Percentiles rank a stretch among this genome's conserved stretches.
phyloP scores from a whole-genome alignment of 371 early-diverging fungal species.

The Dichotomocladium elegans region DNA sequence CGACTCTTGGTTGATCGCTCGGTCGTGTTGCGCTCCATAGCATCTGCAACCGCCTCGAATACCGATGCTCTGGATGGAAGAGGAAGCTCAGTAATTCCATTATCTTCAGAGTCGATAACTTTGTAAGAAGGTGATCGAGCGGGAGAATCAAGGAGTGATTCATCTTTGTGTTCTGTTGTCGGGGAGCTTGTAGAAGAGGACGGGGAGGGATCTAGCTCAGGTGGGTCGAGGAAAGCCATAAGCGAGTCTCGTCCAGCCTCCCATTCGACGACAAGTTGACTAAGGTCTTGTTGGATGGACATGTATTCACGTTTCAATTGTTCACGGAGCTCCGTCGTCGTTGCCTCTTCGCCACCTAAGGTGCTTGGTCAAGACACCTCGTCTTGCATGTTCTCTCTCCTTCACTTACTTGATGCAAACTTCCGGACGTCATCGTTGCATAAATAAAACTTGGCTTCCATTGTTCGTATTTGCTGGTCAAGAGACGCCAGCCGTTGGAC shows the following conservation, averaged over 20 bases:
- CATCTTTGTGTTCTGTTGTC: slow-evolving; percentile 2
- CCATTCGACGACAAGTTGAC: slow-evolving; percentile 38
- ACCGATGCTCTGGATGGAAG: slow-evolving; percentile 39
- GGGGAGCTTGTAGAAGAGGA: slow-evolving; percentile 6
- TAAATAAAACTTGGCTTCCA: slow-evolving; percentile 47
- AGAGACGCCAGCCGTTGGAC: slow-evolving; percentile 38
- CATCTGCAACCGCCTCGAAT: slow-evolving; percentile 41
- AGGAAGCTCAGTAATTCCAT: slow-evolving; percentile 33
- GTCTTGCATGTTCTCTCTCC: too few species aligned
- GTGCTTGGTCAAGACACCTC: too few species aligned
- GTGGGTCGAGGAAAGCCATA: slow-evolving; percentile 22
- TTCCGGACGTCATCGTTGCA: slow-evolving; percentile 43
- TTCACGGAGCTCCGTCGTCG: slow-evolving; percentile 8
- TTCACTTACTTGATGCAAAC: slow-evolving; percentile 16
- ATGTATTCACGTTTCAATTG: slow-evolving; percentile 29
- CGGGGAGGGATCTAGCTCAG: slow-evolving; percentile 13
- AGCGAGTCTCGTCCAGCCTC: slow-evolving; percentile 34
- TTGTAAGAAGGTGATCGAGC: slow-evolving; percentile 8
- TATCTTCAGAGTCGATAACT: slow-evolving; percentile 31
- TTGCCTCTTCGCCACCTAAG: too few species aligned
- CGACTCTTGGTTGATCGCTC: slow-evolving; percentile 44
- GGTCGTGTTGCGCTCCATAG: slow-evolving; percentile 25
- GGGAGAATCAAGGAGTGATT: slow-evolving; percentile 20
- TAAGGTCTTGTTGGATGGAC: slow-evolving; percentile 34
- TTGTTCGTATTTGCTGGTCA: slow-evolving; percentile 41